Evolutionary conservation across 106 monocot genomes (phyloP), one percentile per base, ranked within the genome.

Genomic region (Dioscorea dumetorum): DNA sequence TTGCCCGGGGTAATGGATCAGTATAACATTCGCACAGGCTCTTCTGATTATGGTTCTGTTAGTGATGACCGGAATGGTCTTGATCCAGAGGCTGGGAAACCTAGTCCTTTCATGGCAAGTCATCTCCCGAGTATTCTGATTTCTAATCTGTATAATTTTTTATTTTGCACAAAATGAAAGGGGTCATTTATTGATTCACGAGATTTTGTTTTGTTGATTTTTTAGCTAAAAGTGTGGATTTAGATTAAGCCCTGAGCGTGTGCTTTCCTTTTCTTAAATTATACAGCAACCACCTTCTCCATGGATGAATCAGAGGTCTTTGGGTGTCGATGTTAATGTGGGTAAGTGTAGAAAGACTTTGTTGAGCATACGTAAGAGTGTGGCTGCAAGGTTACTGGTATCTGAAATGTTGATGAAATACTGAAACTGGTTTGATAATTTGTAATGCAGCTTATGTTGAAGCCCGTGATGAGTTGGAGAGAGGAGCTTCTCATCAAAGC

Each of bases 271-370:
- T 10, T 50, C 50, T 24, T 35, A 49, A 12, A 20, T 74, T 49
- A 28, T 76, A 68, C 82, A 97, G 97, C 88, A 76, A 67, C 80
- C 92, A 21, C 97, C 97, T 67, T 99, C 97, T 62, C 87, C 97
- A 22, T 99, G 92, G 97, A 85, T 81, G 80, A 87, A 17, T 67
- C 88, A 86, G 72, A 79, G 90, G n/a, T 86, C 97, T 49, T 62
- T 99, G 13, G 97, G 97, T 51, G 97, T 99, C 78, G 97, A 99
- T 79, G 97, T 99, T 67, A 99, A 99, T 92, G 84, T 92, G n/a
- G 97, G 97, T 99, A 78, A 69, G 92, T 81, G n/a, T 41, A 58
- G 48, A 62, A 52, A 62, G 23, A 22, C 13, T 61, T 4, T 54
- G 5, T 69, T 18, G 34, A 22, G 49, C 50, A 34, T 17, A 19